Base-by-base conservation (phyloP, 1,284 basidiomycete species). In the Apiotrichum mycotoxinovorans region DNA sequence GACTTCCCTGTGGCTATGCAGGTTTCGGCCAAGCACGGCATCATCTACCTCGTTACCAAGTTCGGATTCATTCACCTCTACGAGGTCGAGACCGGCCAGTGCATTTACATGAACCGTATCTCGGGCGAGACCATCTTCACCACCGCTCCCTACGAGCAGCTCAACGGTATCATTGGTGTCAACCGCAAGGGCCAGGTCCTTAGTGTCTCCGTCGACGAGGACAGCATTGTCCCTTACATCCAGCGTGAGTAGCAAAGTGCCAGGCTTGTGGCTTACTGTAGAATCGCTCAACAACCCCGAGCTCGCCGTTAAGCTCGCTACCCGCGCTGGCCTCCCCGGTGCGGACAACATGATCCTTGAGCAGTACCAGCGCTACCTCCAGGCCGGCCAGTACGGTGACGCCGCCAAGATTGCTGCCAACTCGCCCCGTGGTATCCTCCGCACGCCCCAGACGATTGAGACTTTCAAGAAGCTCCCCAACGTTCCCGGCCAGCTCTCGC, bases 1-100 rank as follows among this genome's bases (percentile, higher is more conserved):
- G 96, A 99, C 75, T 99, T 99, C 83, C 96, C 96, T n/a, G 96
- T 99, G 41, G 91, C 95, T 30, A 98, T 99, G 91, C 96, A 99
- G 77, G 91, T 98, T 45, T 98, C 95, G 53, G 87, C 89, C 78
- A 91, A 92, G 71, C 95, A 98, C 78, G 95, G 95, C 48, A 93
- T 99, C 78, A 83, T 97, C 70, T 99, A 96, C 80, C 84, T 99
- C 59, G 90, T 98, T 71, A 98, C 96, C 60, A 99, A 99, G 78
- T 98, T 93, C 75, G 96, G 96, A 51, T 99, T 99, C 80, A 98
- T 99, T 71, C 96, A 98, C 79, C 84, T 99, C 18, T 99, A 99
- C 79, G 96, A 99, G 79, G 85, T 98, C 65, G 96, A 99, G 79
- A 86, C 89, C n/a, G 96, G 95, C 59, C 88, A 92, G 52, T 98